phyloP scores from a whole-genome alignment of 345 rosid genomes.

The Durio zibethinus region DNA sequence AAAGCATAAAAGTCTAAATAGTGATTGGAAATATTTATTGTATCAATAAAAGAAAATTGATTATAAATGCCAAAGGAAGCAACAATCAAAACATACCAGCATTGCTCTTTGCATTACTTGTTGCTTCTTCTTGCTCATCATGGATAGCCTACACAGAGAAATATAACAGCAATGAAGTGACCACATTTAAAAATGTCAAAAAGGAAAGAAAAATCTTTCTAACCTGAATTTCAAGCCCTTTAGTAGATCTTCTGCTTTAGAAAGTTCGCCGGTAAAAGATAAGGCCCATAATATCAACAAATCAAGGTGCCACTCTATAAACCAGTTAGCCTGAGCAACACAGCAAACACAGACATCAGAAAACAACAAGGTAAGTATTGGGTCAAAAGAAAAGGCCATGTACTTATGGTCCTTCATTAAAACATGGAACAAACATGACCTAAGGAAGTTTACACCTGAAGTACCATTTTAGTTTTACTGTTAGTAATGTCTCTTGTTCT shows the following conservation, averaged over 20 bases:
- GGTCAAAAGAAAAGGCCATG: not conserved
- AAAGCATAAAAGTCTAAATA: not conserved
- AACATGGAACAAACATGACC: not conserved
- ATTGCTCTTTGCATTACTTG: conserved; percentile 62
- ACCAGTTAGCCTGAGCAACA: conserved; percentile 59
- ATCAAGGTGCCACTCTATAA: conserved; percentile 77
- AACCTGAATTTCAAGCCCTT: conserved; percentile 69
- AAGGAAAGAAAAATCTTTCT: conserved; percentile 18
- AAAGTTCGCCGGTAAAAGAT: conserved; percentile 52
- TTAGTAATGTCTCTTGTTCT: not conserved
- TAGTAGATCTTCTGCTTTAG: conserved; percentile 68
- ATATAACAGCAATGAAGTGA: conserved; percentile 16
- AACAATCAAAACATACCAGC: conserved; percentile 45
- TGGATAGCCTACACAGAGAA: conserved; percentile 44
- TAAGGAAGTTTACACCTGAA: not conserved
- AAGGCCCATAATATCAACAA: conserved; percentile 79
- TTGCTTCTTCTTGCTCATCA: conserved; percentile 75
- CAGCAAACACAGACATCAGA: not conserved
- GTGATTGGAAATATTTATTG: not conserved
- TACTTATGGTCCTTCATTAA: not conserved
- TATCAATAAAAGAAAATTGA: not conserved
- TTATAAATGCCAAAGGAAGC: conserved; percentile 18
- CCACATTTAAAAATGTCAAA: not conserved
- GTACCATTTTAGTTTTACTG: not conserved
- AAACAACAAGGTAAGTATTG: not conserved